These are phyloP conservation scores for Clonostachys solani DNA, from an alignment of 2,329 filamentous ascomycete species.

Conservation along the genomic window DNA sequence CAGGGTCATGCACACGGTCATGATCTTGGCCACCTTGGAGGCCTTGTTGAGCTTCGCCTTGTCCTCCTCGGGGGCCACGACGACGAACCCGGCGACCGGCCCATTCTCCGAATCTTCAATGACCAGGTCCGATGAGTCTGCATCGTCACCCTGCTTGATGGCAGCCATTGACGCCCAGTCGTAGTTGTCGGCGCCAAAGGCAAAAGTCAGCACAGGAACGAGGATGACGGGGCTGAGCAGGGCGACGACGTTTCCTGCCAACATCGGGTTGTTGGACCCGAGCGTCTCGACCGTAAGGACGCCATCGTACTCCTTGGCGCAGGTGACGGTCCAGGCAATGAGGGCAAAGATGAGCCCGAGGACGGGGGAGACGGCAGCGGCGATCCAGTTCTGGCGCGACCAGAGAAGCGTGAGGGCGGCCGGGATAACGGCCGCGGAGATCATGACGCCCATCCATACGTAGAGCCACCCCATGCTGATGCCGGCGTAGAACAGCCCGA, in stretches of 20 bases:
- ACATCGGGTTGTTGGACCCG: constrained; percentile 79
- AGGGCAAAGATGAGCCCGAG: constrained; percentile 60
- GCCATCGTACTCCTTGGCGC: constrained; percentile 60
- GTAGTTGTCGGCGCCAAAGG: constrained; percentile 61
- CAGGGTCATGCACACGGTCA: constrained; percentile 46
- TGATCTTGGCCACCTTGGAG: constrained; percentile 37
- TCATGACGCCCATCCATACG: constrained; percentile 81
- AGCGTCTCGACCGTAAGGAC: constrained; percentile 68
- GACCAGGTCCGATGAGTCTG: constrained; percentile 59
- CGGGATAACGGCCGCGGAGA: constrained; percentile 74
- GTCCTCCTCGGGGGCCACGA: constrained; percentile 27
- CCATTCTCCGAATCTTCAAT: constrained; percentile 13
- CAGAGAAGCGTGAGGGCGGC: constrained; percentile 74
- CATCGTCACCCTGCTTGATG: constrained; percentile 76
- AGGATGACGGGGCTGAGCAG: constrained; percentile 73
- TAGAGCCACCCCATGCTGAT: constrained; percentile 83
- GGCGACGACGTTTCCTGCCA: constrained; percentile 80
- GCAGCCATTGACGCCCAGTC: constrained; percentile 81
- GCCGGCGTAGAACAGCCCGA: constrained; percentile 64
- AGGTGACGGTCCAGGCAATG: constrained; percentile 69
- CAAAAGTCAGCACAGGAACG: constrained; percentile 69
- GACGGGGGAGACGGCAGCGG: constrained; percentile 60
- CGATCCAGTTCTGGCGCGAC: constrained; percentile 67
- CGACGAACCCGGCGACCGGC: constrained; percentile 18
- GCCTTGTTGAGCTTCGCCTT: constrained; percentile 47